Percentiles rank a stretch among this genome's conserved stretches.
These are phyloP conservation scores for Chenopodium suecicum DNA, from an alignment of 148 eudicot genomes.

Conservation along the genomic window DNA sequence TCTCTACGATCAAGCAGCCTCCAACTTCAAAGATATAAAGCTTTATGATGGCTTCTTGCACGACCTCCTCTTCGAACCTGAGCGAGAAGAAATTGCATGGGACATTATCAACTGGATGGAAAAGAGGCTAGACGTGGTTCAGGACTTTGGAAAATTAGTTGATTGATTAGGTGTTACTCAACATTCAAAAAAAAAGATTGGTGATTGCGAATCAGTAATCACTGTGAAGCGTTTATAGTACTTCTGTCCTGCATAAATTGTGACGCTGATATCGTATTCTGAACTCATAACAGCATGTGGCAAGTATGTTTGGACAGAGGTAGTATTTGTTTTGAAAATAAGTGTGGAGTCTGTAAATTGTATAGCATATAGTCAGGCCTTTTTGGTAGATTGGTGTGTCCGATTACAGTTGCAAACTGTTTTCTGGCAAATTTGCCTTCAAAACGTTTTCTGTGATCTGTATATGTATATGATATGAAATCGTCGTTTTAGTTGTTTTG, in stretches of 20 bases:
- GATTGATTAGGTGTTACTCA: not conserved
- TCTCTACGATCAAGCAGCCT: slow-evolving; percentile 67
- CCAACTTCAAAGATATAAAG: slow-evolving; percentile 74
- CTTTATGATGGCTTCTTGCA: slow-evolving; percentile 90
- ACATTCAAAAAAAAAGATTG: not conserved
- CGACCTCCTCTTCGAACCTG: slow-evolving; percentile 96
- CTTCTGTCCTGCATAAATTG: not conserved
- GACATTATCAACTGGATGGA: slow-evolving; percentile 90
- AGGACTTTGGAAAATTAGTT: not conserved
- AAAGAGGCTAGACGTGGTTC: slow-evolving; percentile 29
- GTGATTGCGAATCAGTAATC: not conserved
- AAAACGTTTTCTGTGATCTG: not conserved
- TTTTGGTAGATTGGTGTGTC: slow-evolving; percentile 16
- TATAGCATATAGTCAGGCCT: slow-evolving; percentile 20
- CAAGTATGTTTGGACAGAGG: not conserved
- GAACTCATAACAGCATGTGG: not conserved
- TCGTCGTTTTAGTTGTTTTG: not conserved
- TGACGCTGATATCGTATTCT: not conserved
- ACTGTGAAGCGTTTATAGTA: slow-evolving; percentile 3
- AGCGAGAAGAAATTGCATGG: slow-evolving; percentile 78
- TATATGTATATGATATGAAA: not conserved
- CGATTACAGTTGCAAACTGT: slow-evolving; percentile 15
- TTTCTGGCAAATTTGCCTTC: slow-evolving; percentile 10
- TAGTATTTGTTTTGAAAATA: not conserved
- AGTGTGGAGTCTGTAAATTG: slow-evolving; percentile 24